These are phyloP conservation scores for Trametes meyenii DNA, from an alignment of 768 basidiomycete species.

Conservation along the genomic window DNA sequence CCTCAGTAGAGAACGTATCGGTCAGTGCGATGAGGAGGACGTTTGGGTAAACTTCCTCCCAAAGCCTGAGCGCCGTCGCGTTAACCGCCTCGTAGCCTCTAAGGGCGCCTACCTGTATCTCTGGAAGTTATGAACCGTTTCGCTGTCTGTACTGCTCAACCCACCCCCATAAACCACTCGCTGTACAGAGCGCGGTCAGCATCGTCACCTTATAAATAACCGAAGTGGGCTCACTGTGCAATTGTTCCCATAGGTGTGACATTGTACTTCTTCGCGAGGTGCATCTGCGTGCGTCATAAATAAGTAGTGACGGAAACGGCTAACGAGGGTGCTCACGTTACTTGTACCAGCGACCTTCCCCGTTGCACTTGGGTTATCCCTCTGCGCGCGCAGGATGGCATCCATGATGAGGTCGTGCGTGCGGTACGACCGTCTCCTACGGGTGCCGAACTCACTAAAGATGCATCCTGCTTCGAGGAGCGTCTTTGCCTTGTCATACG, in stretches of 20 bases:
- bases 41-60: slow-evolving; percentile 77
- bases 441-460: slow-evolving; percentile 88
- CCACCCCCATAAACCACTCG: slow-evolving; percentile 91
- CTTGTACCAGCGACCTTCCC: slow-evolving; percentile 83
- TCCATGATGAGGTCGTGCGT: slow-evolving; percentile 79
- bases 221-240: slow-evolving; percentile 64
- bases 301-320: background rate
- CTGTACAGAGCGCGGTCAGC: slow-evolving; percentile 40
- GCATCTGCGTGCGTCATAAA: slow-evolving; percentile 50
- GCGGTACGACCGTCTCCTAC: slow-evolving; percentile 72
- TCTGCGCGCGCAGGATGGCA: slow-evolving; percentile 65
- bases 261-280: slow-evolving; percentile 79
- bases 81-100: slow-evolving; percentile 83
- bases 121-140: background rate
- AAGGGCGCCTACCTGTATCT: slow-evolving; percentile 71
- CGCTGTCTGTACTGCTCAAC: slow-evolving; percentile 31
- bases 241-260: slow-evolving; percentile 78
- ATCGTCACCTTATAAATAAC: background rate
- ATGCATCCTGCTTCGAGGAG: slow-evolving; percentile 66
- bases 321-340: slow-evolving; percentile 61
- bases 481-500: slow-evolving; percentile 68
- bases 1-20: slow-evolving; percentile 90
- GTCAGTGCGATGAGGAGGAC: slow-evolving; percentile 77
- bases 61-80: slow-evolving; percentile 72
- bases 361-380: slow-evolving; percentile 41